Conservation (phyloP, 495 filamentous ascomycete species). For the Haplographium delicatum region DNA sequence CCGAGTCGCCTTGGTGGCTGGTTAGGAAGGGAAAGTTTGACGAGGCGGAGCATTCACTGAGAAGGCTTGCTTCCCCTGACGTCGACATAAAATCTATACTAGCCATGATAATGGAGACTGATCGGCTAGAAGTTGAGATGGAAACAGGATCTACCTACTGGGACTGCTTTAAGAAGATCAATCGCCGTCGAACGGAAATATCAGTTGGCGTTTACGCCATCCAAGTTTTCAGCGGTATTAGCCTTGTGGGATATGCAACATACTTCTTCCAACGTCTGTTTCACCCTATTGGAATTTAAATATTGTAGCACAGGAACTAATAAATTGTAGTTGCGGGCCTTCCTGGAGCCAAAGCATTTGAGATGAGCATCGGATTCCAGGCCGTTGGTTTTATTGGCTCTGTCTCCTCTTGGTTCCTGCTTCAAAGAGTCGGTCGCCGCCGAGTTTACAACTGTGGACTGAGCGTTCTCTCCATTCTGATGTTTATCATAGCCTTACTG, state of each 20-base stretch:
- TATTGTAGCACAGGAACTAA: no score
- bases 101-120: slow-evolving; percentile 53
- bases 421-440: slow-evolving; percentile 43
- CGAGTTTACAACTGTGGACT: slow-evolving; percentile 34
- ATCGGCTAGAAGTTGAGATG: slow-evolving; percentile 51
- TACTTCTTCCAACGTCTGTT: no score
- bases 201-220: slow-evolving; percentile 62
- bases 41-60: neutral
- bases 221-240: slow-evolving; percentile 44
- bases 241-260: slow-evolving; percentile 58
- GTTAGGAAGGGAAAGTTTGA: neutral
- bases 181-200: slow-evolving; percentile 65
- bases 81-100: neutral
- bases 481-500: no score
- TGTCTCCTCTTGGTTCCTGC: slow-evolving; percentile 43
- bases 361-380: slow-evolving; percentile 42
- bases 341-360: slow-evolving; percentile 44
- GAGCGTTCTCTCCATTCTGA: slow-evolving; percentile 26
- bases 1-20: neutral
- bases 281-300: no score
- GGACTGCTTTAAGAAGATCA: slow-evolving; percentile 63
- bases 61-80: neutral
- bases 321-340: slow-evolving; percentile 63
- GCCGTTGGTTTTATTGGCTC: slow-evolving; percentile 48
- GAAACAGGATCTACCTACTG: slow-evolving; percentile 51